Evolutionary conservation across 257 asterid species (phyloP), one percentile per base, ranked within the genome.

Genomic region (Jasminum sambac): DNA sequence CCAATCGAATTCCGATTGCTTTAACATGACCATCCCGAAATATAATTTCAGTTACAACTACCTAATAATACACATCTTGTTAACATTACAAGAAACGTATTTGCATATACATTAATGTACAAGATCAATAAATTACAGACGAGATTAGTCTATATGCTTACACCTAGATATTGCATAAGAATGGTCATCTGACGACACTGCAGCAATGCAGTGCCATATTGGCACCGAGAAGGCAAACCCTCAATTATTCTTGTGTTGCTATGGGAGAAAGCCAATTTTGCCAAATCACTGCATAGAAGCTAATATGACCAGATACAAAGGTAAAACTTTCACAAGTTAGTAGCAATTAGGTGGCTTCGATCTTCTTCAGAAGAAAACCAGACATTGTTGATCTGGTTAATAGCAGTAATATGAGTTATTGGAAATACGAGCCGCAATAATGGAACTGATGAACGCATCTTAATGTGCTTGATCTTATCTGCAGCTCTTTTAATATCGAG

Each of bases 401-500:
- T 80, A 64, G 98, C 96, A 68, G 83, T 25, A 62, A 80, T 72
- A 62, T 88, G 91, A 74, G 96, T 94, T 59, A 60, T 52, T 6
- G 99, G 99, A 78, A 94, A 90, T 72, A 94, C 75, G 68, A 91
- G 72, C 65, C 88, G 85, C 84, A 91, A 68, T 72, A 94, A 72
- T 10, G 98, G 96, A 64, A 89, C 78, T 0, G 87, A 84, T 13
- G 88, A 59, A 50, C 81, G 36, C 21, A 68, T 63, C 41, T 69
- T 67, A 24, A 78, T 13, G n/a, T 23, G 63, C 78, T 80, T 80
- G 11, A 91, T 76, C 78, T 81, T 88, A 48, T 86, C 90, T 39
- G 19, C 7, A n/a, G 84, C 91, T 66, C 42, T 80, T 83, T 42
- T 83, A 46, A 91, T 77, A 64, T 80, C 89, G 10, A 70, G 55